Evolutionary conservation across 2,329 filamentous ascomycete genomes (phyloP).

Genomic region (Eutypa lata): DNA sequence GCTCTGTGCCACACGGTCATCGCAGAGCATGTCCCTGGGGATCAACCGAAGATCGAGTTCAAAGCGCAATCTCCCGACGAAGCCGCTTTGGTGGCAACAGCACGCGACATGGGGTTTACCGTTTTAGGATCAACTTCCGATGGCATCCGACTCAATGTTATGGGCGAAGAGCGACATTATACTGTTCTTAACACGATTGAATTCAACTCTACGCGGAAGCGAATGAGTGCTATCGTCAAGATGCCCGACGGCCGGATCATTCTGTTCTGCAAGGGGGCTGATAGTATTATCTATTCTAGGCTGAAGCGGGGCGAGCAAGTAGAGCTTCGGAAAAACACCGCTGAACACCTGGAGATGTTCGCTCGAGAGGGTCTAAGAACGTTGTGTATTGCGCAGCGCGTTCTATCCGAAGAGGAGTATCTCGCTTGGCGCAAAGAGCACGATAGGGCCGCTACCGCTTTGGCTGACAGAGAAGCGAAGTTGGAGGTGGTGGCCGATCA

Average conservation of each 20-base stretch:
- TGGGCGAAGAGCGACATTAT: constrained; percentile 83
- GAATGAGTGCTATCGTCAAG: constrained; percentile 94
- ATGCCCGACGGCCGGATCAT: constrained; percentile 91
- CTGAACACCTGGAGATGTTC: constrained; percentile 95
- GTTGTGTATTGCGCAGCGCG: constrained; percentile 84
- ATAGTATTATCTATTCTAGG: constrained; percentile 94
- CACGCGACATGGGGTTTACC: constrained; percentile 92
- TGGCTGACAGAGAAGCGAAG: constrained; percentile 88
- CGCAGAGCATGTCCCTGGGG: constrained; percentile 83
- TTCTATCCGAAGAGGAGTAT: constrained; percentile 81
- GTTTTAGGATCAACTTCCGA: constrained; percentile 78
- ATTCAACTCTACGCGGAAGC: constrained; percentile 94
- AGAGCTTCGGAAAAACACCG: constrained; percentile 78
- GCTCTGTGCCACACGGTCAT: constrained; percentile 98
- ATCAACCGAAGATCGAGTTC: constrained; percentile 87
- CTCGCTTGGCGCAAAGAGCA: constrained; percentile 80
- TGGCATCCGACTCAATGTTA: constrained; percentile 79
- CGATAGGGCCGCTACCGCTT: constrained; percentile 78
- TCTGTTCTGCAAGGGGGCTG: constrained; percentile 94
- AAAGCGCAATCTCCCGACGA: constrained; percentile 98
- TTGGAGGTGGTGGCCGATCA: constrained; percentile 83
- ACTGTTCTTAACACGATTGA: constrained; percentile 91
- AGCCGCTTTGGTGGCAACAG: constrained; percentile 88
- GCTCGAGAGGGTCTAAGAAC: constrained; percentile 92
- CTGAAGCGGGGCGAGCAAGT: constrained; percentile 81